Percentiles rank a stretch among this genome's conserved stretches.
Conservation (phyloP, 2,329 filamentous ascomycete species). For the Fusarium nisikadoi region DNA sequence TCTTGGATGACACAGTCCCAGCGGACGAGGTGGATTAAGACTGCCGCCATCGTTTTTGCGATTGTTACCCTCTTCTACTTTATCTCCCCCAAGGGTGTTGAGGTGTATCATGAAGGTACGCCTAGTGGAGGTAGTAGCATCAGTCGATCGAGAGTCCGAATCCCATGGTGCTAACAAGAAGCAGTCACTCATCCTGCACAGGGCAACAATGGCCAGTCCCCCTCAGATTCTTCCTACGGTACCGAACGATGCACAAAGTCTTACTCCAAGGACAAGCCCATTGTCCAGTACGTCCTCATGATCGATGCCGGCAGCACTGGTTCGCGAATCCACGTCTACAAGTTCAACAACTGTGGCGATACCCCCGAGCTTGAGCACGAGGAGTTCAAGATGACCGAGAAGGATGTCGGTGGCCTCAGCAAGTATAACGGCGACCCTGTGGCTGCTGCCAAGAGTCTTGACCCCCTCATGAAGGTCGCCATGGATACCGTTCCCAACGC, state of each 20-base stretch:
- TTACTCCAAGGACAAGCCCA: slow-evolving; percentile 86
- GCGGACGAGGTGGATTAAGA: slow-evolving; percentile 73
- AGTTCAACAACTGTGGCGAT: slow-evolving; percentile 97
- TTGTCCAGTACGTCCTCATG: slow-evolving; percentile 98
- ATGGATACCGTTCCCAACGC: slow-evolving; percentile 86
- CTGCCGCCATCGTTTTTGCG: slow-evolving; percentile 69
- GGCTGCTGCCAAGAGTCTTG: slow-evolving; percentile 88
- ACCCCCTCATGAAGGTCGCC: slow-evolving; percentile 87
- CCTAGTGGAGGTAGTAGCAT: slow-evolving; percentile 24
- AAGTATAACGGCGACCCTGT: slow-evolving; percentile 88
- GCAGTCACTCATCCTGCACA: slow-evolving; percentile 41
- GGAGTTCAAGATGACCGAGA: slow-evolving; percentile 92
- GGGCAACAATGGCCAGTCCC: slow-evolving; percentile 59
- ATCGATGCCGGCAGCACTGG: slow-evolving; percentile 98
- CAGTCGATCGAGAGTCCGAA: background rate
- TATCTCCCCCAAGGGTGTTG: slow-evolving; percentile 67
- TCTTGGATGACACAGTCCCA: slow-evolving; percentile 72
- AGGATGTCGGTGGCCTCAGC: slow-evolving; percentile 84
- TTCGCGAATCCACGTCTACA: slow-evolving; percentile 97
- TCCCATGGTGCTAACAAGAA: slow-evolving; percentile 13
- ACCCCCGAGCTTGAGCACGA: slow-evolving; percentile 96
- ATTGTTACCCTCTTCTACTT: slow-evolving; percentile 72
- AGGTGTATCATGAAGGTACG: slow-evolving; percentile 62
- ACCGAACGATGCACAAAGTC: slow-evolving; percentile 84
- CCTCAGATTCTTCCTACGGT: slow-evolving; percentile 70